A percentile compares a stretch with the other conserved stretches of the same genome.
Evolutionary conservation across 129 eudicot genomes (phyloP).

Genomic region (Pulicaria dysenterica): DNA sequence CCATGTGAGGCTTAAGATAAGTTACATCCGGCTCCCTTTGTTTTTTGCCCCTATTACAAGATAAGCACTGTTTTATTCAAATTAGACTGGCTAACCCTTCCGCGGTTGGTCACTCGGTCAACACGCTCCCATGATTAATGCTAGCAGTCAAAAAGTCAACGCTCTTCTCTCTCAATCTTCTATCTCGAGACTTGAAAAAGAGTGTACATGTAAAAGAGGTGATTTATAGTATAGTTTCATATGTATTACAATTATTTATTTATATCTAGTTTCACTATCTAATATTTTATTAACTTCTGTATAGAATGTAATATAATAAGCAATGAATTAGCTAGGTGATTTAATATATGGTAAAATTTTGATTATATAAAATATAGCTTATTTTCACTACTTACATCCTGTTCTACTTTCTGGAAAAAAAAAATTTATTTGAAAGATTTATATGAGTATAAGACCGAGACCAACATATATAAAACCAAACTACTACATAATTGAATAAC

Average conservation of each 20-base stretch:
- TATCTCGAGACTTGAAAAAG: not conserved
- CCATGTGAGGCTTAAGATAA: slow-evolving; percentile 17
- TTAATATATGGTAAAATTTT: too few species aligned
- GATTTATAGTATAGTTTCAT: not conserved
- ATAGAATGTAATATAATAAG: too few species aligned
- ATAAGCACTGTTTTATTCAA: not conserved
- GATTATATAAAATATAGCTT: too few species aligned
- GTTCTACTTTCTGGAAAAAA: too few species aligned
- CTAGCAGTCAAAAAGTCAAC: slow-evolving; percentile 19
- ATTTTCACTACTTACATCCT: too few species aligned
- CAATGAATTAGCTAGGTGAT: too few species aligned
- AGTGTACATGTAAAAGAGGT: not conserved
- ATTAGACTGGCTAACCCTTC: slow-evolving; percentile 4
- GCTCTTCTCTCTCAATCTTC: not conserved
- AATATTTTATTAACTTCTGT: too few species aligned
- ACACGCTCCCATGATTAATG: slow-evolving; percentile 19
- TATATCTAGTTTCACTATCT: too few species aligned
- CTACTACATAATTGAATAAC: too few species aligned
- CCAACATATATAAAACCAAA: too few species aligned
- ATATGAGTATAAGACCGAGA: too few species aligned
- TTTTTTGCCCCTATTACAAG: slow-evolving; percentile 12
- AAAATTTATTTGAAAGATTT: too few species aligned
- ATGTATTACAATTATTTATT: not conserved
- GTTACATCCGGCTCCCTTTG: not conserved
- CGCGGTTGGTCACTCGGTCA: slow-evolving; percentile 29